Evolutionary conservation across 164 flowering plant species (phyloP).

Genomic region (Vitis cinerea): DNA sequence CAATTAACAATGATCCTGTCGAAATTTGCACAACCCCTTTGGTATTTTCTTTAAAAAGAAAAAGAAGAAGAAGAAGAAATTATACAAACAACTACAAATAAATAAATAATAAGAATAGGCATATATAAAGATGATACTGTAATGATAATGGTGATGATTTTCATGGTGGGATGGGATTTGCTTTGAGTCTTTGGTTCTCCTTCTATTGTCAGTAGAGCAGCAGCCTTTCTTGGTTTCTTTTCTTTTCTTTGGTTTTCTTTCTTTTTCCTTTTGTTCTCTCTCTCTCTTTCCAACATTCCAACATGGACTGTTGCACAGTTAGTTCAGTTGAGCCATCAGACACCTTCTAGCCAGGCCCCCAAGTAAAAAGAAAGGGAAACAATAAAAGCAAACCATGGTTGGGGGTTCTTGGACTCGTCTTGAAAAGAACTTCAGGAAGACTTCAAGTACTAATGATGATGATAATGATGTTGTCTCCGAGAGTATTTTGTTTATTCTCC

Average conservation of each 20-base stretch:
- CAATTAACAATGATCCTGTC: constrained; percentile 18
- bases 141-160: constrained; percentile 65
- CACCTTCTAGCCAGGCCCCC: constrained; percentile 29
- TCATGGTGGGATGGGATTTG: constrained; percentile 36
- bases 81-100: constrained; percentile 25
- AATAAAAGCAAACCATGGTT: constrained; percentile 13
- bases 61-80: constrained; percentile 21
- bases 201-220: constrained; percentile 43
- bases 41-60: constrained; percentile 17
- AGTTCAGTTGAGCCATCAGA: constrained; percentile 34
- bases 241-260: constrained; percentile 11
- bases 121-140: constrained; percentile 35
- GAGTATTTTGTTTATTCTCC: constrained; percentile 2
- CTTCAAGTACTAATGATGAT: constrained; percentile 29
- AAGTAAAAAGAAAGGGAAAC: constrained; percentile 7
- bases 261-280: constrained; percentile 8
- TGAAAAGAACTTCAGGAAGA: constrained; percentile 26
- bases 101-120: constrained; percentile 24
- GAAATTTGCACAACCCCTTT: constrained; percentile 36
- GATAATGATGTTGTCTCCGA: constrained; percentile 37
- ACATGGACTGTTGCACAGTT: constrained; percentile 42
- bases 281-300: constrained; percentile 28
- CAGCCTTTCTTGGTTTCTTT: constrained; percentile 42
- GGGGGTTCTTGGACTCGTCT: constrained; percentile 9
- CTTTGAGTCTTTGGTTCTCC: constrained; percentile 42